phyloP scores from a whole-genome alignment of 306 rosid genomes.

The Vachellia collinsii region DNA sequence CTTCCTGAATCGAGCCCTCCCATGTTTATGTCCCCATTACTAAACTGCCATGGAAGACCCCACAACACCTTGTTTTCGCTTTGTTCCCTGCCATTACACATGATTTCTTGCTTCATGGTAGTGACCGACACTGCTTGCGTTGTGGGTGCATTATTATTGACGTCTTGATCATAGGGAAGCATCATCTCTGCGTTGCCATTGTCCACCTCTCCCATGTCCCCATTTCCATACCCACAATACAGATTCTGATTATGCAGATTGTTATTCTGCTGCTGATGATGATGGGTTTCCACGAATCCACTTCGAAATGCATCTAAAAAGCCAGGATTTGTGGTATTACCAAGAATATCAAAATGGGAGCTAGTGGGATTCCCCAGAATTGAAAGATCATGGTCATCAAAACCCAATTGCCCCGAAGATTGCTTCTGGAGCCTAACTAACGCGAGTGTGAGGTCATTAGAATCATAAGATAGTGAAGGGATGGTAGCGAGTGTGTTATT shows the following conservation, averaged over 20 bases:
- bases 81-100: slow-evolving; percentile 41
- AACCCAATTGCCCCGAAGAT: slow-evolving; percentile 49
- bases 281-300: slow-evolving; percentile 48
- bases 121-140: slow-evolving; percentile 55
- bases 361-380: slow-evolving; percentile 33
- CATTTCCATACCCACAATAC: slow-evolving; percentile 62
- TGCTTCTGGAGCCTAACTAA: slow-evolving; percentile 66
- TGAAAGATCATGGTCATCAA: slow-evolving; percentile 46
- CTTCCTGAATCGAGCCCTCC: slow-evolving; percentile 64
- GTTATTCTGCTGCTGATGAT: slow-evolving; percentile 28
- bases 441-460: slow-evolving; percentile 61
- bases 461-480: slow-evolving; percentile 48
- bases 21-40: slow-evolving; percentile 56
- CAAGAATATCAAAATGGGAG: slow-evolving; percentile 37
- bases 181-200: slow-evolving; percentile 48
- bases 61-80: slow-evolving; percentile 57
- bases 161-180: slow-evolving; percentile 45
- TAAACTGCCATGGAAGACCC: slow-evolving; percentile 74
- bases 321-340: slow-evolving; percentile 43
- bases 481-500: slow-evolving; percentile 35
- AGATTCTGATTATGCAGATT: slow-evolving; percentile 47
- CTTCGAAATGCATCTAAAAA: slow-evolving; percentile 53
- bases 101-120: slow-evolving; percentile 68
- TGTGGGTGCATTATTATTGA: slow-evolving; percentile 46
- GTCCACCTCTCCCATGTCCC: slow-evolving; percentile 60